Evolutionary conservation across 2,329 filamentous ascomycete genomes (phyloP).

Genomic region (Cladosporium sp.): DNA sequence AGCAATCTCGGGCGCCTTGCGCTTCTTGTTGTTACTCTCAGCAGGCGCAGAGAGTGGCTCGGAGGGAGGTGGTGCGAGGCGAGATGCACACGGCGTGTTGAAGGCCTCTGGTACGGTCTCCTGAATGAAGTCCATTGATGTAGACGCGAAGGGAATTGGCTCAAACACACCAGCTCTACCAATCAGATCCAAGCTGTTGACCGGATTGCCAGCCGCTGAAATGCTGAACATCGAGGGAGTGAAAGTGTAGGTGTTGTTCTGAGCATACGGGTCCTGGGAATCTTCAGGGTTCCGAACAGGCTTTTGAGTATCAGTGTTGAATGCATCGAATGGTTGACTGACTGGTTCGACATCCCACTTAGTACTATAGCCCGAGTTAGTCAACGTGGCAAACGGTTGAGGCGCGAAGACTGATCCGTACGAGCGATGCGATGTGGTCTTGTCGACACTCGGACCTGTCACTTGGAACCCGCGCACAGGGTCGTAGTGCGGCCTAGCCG

Average conservation of each 20-base stretch:
- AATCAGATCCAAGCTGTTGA: background rate
- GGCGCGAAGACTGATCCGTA: conserved; percentile 8
- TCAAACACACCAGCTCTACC: background rate
- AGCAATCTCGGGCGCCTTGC: conserved; percentile 24
- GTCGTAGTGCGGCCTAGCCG: conserved; percentile 24
- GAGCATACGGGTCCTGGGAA: background rate
- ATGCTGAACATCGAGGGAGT: background rate
- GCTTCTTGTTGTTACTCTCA: conserved; percentile 17
- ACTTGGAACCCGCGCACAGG: conserved; percentile 23
- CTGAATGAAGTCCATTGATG: no score
- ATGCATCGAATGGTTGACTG: no score
- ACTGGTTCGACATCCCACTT: conserved; percentile 5
- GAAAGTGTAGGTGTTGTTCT: background rate
- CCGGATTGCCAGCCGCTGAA: background rate
- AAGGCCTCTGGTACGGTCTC: no score
- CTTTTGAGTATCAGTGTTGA: no score
- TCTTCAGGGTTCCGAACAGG: background rate
- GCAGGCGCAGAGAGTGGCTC: background rate
- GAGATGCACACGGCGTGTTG: no score
- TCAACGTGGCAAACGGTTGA: conserved; percentile 7
- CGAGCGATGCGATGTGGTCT: conserved; percentile 1
- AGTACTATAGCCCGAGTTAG: conserved; percentile 10
- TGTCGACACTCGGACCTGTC: background rate
- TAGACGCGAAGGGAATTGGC: no score
- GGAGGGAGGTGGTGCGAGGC: background rate